These are phyloP conservation scores for Leonotis leonurus DNA, from an alignment of 257 asterid genomes.

Conservation along the genomic window DNA sequence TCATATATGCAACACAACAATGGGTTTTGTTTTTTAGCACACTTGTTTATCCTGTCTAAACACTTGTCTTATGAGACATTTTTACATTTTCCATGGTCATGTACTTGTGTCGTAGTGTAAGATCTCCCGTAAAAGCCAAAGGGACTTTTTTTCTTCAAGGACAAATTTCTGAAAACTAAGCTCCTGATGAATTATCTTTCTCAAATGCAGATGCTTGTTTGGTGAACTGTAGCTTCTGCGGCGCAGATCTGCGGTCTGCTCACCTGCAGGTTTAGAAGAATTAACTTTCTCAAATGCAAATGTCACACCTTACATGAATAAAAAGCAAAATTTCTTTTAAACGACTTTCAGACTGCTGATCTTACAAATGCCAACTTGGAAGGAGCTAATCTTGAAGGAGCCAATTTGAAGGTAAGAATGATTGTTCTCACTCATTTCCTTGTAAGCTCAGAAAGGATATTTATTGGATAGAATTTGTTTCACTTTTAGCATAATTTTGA, in stretches of 20 bases:
- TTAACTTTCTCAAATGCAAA: not conserved
- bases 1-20: not conserved
- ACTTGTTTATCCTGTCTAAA: not conserved
- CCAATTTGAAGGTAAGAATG: conserved; percentile 72
- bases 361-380: conserved; percentile 97
- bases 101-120: not conserved
- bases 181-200: conserved; percentile 8
- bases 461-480: not conserved
- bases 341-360: conserved; percentile 73
- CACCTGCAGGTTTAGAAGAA: conserved; percentile 67
- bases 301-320: not conserved
- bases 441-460: not conserved
- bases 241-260: conserved; percentile 89
- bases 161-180: not conserved
- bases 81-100: not conserved
- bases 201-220: conserved; percentile 76
- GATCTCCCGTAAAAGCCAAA: not conserved
- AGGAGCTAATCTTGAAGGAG: conserved; percentile 97
- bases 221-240: conserved; percentile 82
- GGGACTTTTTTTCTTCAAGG: not conserved
- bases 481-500: not conserved
- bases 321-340: conserved; percentile 9
- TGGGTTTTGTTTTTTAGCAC: not conserved
- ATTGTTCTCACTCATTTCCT: not conserved
- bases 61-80: not conserved